phyloP scores from a whole-genome alignment of 495 filamentous ascomycete species.

The Aspergillus sclerotiicarbonarius region DNA sequence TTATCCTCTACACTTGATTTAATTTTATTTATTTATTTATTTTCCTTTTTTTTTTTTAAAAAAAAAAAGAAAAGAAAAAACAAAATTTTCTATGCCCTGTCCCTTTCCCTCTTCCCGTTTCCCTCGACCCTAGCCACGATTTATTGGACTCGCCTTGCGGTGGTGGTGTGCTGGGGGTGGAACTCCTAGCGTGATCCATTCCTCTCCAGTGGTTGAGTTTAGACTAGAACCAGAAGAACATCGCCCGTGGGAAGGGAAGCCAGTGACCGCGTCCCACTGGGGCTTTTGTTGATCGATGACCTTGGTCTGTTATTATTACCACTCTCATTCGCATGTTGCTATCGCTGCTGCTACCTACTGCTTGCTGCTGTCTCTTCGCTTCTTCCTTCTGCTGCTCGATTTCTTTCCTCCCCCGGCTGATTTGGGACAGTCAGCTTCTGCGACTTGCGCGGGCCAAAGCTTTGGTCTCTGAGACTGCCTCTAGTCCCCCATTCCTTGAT shows the following conservation, averaged over 20 bases:
- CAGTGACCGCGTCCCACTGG: conserved; percentile 19
- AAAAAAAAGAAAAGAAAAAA: too few species aligned
- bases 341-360: conserved; percentile 7
- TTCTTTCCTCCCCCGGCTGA: conserved; percentile 22
- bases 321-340: conserved; percentile 14
- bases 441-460: not conserved
- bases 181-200: conserved; percentile 29
- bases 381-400: conserved; percentile 21
- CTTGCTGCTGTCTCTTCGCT: conserved; percentile 22
- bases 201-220: conserved; percentile 16
- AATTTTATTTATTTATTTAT: too few species aligned
- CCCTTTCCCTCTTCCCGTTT: not conserved
- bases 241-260: conserved; percentile 17
- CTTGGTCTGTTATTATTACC: conserved; percentile 14
- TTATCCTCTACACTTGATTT: too few species aligned
- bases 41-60: too few species aligned
- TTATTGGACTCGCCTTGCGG: conserved; percentile 12
- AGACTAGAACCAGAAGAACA: conserved; percentile 21
- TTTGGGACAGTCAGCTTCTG: not conserved
- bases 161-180: conserved; percentile 23
- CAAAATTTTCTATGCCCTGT: too few species aligned
- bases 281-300: conserved; percentile 26
- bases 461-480: not conserved
- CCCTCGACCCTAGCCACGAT: not conserved
- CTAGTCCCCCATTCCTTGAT: conserved; percentile 2